A percentile compares a stretch with the other conserved stretches of the same genome.
phyloP scores from a whole-genome alignment of 139 green algal genomes.

The Closterium sp. region DNA sequence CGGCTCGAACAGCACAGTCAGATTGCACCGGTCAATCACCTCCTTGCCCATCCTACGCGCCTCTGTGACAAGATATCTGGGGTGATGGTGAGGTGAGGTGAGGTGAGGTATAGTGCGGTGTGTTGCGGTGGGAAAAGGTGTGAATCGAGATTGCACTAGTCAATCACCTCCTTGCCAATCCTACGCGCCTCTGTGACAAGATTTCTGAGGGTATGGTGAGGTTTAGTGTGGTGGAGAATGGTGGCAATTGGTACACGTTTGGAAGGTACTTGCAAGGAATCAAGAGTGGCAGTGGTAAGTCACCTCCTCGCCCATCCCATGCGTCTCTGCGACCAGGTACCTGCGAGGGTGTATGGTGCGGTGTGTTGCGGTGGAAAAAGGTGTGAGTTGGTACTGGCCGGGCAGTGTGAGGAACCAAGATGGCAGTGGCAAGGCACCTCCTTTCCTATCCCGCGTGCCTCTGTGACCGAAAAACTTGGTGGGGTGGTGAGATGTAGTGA shows the following conservation, averaged over 20 bases:
- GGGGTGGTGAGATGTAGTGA: no score
- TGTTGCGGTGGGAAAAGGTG: background rate
- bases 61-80: conserved; percentile 72
- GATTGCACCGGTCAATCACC: conserved; percentile 97
- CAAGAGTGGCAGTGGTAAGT: conserved; percentile 98
- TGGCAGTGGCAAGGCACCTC: conserved; percentile 96
- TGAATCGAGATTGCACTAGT: conserved; percentile 94
- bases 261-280: no score
- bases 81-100: background rate
- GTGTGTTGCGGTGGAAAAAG: background rate
- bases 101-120: background rate
- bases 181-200: conserved; percentile 70
- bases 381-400: no score
- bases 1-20: conserved; percentile 93
- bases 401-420: no score
- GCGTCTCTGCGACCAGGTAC: conserved; percentile 74
- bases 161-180: conserved; percentile 82
- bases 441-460: conserved; percentile 65
- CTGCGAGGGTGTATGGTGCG: background rate
- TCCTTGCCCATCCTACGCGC: conserved; percentile 70
- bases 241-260: no score
- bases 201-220: conserved; percentile 44
- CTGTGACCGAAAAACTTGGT: conserved; percentile 72
- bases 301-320: conserved; percentile 72
- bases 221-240: background rate